phyloP scores from a whole-genome alignment of 805 yeast species.

The Lipomyces japonicus region DNA sequence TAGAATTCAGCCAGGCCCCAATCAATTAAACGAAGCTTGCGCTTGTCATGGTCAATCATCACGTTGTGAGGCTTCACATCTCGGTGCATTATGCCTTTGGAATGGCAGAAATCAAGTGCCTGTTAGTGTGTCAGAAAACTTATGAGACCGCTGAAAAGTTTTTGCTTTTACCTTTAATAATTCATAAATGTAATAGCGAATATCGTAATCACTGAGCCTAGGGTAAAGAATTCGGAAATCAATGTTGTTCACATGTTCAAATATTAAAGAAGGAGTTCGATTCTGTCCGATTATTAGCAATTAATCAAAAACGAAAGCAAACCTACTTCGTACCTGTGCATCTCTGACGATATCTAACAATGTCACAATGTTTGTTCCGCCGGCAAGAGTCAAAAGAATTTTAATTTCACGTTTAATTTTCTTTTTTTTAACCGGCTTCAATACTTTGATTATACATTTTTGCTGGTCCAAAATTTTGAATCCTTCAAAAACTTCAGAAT shows the following conservation, averaged over 20 bases:
- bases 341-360: constrained; percentile 80
- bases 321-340: constrained; percentile 47
- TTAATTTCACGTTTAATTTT: constrained; percentile 87
- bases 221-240: constrained; percentile 82
- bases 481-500: constrained; percentile 92
- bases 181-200: constrained; percentile 78
- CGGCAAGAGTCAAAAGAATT: constrained; percentile 76
- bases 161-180: constrained; percentile 47
- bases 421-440: constrained; percentile 90
- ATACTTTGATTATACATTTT: constrained; percentile 77
- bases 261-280: constrained; percentile 81
- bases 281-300: constrained; percentile 32
- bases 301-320: background rate
- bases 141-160: no score
- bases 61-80: constrained; percentile 95
- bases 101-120: constrained; percentile 85
- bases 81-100: constrained; percentile 93
- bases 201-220: constrained; percentile 66
- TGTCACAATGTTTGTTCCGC: constrained; percentile 77
- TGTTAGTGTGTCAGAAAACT: no score
- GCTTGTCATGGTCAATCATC: constrained; percentile 79
- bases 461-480: constrained; percentile 59
- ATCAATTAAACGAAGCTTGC: constrained; percentile 74
- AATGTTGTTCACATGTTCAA: constrained; percentile 77
- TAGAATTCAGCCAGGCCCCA: constrained; percentile 97